Evolutionary conservation across 805 yeast species (phyloP), one percentile per base, ranked within the genome.

Genomic region (Kodamaea fukazawae): DNA sequence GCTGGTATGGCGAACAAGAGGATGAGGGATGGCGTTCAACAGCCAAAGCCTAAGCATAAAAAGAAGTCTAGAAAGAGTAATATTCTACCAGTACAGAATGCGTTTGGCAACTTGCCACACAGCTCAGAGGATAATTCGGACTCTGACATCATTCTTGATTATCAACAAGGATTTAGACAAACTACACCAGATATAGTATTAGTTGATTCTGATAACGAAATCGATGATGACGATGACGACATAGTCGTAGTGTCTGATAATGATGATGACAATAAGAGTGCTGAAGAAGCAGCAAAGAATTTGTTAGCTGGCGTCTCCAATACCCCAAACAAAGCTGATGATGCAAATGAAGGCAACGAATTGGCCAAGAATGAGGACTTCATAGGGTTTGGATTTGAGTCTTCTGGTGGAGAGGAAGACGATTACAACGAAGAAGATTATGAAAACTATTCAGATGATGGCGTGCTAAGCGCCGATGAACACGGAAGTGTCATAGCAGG

Each of bases 301-400:
- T 39, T 40, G 16, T n/a, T n/a, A n/a, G n/a, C n/a, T n/a, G n/a
- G n/a, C n/a, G n/a, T n/a, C n/a, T n/a, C n/a, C n/a, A n/a, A n/a
- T n/a, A n/a, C 30, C 6, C 7, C 42, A 3, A 48, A 49, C 38
- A 41, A 42, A 38, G 44, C 10, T 4, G 15, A 22, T 16, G 31
- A 15, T 16, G 28, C 29, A 22, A 41, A 28, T 10, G 43, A 27
- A 5, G 44, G 39, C 13, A 70, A 73, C 42, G 75, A 64, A 29
- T 54, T 75, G 3, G 51, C 73, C 2, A 62, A 65, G 28, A 73
- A 76, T 42, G 67, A 64, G 36, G 83, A 78, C 41, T 79, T 72
- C 47, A 79, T 79, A 14, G 79, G 73, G 9, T 76, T 79, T 54
- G 82, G 76, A 10, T 67, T 71, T 37, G 62, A 70, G 4, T 71